Evolutionary conservation across 257 asterid genomes (phyloP), one percentile per base, ranked within the genome.

Genomic region (Nicotiana knightiana): DNA sequence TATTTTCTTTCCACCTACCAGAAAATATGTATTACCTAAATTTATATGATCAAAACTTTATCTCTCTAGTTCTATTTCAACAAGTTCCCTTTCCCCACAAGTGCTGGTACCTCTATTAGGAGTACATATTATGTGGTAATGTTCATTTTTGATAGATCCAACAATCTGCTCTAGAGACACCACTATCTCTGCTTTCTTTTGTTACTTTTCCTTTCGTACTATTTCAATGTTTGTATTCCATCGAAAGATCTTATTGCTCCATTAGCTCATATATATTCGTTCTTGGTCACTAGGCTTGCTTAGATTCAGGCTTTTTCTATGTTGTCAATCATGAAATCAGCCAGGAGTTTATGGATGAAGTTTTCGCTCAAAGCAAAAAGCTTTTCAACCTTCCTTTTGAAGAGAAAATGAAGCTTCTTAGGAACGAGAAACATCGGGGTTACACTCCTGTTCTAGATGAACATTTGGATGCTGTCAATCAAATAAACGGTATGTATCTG

Each of bases 231-330:
- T 43, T 21, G 11, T 73, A 30, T 15, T 26, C 63, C 79, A 7
- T 73, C 15, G 39, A 15, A 30, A 73, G 35, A 51, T 73, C 46
- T 6, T 73, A 26, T 26, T 13, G 15, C 62, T 73, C 43, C 63
- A 48, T 57, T 26, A 17, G 30, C 48, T 76, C 5, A 80, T 48
- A 37, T 62, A 30, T 70, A 78, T n/a, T 73, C 65, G n/a, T 76
- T 53, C 68, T 77, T 39, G 58, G 51, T 35, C 6, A 32, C 82
- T 79, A 96, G 99, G 97, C 98, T 64, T 93, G 98, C 91, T 82
- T 91, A 63, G 97, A 92, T 86, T 92, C 95, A 63, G 97, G 99
- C 28, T 94, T 96, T 91, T 96, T 96, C 88, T 93, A 91, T 89
- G 91, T 94, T 13, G 86, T 87, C 86, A 96, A 94, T 87, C 99